Conservation (phyloP, 441 rosid species). For the Jatropha podagrica region DNA sequence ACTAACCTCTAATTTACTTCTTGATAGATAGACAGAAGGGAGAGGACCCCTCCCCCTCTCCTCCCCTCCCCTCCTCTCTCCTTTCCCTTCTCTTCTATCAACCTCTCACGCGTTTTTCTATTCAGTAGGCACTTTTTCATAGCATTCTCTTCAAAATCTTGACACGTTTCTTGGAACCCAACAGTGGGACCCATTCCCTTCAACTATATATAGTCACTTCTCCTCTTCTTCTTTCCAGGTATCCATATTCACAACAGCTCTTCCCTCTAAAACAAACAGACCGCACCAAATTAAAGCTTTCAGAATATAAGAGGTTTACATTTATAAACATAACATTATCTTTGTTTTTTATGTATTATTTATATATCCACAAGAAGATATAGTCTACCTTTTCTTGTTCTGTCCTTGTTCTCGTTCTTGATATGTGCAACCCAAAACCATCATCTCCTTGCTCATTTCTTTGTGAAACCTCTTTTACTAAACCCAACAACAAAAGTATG, state of each 20-base stretch:
- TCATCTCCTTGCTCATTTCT: slow-evolving; percentile 54
- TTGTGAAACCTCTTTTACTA: slow-evolving; percentile 38
- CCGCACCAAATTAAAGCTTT: not conserved
- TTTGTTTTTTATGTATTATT: not conserved
- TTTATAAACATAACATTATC: not conserved
- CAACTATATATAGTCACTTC: slow-evolving; percentile 37
- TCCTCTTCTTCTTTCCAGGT: slow-evolving; percentile 5
- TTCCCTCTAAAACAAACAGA: slow-evolving; percentile 15
- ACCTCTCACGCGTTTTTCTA: too few relatives aligned
- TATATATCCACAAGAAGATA: too few relatives aligned
- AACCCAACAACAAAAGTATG: slow-evolving; percentile 38
- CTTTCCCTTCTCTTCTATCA: too few relatives aligned
- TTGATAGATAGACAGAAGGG: not conserved
- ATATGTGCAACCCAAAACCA: slow-evolving; percentile 63
- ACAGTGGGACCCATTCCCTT: slow-evolving; percentile 26
- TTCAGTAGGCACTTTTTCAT: slow-evolving; percentile 4
- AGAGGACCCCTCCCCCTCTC: slow-evolving; percentile 15
- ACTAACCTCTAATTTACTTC: slow-evolving; percentile 7
- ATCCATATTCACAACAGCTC: slow-evolving; percentile 5
- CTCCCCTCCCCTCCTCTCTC: too few relatives aligned
- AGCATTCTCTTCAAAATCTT: slow-evolving; percentile 3
- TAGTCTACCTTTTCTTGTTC: not conserved
- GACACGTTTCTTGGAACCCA: slow-evolving; percentile 27
- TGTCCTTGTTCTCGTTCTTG: not conserved
- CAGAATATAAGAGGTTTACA: too few relatives aligned